These are phyloP conservation scores for Onygenales sp. DNA, from an alignment of 2,329 filamentous ascomycete genomes.

Conservation along the genomic window DNA sequence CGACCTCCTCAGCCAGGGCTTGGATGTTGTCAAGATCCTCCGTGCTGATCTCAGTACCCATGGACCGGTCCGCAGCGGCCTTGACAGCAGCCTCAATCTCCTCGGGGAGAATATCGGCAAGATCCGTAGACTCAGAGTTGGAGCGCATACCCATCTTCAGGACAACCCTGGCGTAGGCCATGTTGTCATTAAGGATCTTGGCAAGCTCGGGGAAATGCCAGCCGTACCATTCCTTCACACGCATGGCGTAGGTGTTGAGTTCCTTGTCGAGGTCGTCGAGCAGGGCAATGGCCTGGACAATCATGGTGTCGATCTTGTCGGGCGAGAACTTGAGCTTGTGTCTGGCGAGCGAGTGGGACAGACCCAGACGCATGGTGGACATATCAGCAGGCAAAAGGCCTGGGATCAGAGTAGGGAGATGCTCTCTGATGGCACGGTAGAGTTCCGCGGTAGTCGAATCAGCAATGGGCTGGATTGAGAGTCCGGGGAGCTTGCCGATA, in stretches of 20 bases:
- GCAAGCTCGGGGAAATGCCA: conserved; percentile 99
- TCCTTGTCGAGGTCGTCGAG: conserved; percentile 98
- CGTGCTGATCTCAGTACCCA: conserved; percentile 93
- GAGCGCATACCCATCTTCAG: conserved; percentile 81
- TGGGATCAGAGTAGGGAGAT: conserved; percentile 82
- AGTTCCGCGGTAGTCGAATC: conserved; percentile 77
- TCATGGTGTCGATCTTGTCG: conserved; percentile 99
- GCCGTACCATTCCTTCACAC: conserved; percentile 99
- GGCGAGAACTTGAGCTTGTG: conserved; percentile 98
- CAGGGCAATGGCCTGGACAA: conserved; percentile 89
- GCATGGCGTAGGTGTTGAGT: conserved; percentile 96
- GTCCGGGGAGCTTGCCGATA: conserved; percentile 82
- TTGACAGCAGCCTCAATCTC: conserved; percentile 90
- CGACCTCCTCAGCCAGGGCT: conserved; percentile 84
- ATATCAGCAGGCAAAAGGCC: conserved; percentile 77
- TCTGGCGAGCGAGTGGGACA: conserved; percentile 90
- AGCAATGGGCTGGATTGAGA: conserved; percentile 75
- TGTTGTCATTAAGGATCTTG: conserved; percentile 93
- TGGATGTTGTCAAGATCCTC: conserved; percentile 92
- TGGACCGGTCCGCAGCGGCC: conserved; percentile 88
- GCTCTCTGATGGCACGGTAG: conserved; percentile 87
- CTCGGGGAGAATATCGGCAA: conserved; percentile 86
- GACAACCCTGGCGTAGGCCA: conserved; percentile 84
- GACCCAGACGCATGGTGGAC: conserved; percentile 88
- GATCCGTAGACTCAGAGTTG: conserved; percentile 64